Evolutionary conservation across 192 early-diverging fungal genomes (phyloP).

Genomic region (Gamsiella multidivaricata): DNA sequence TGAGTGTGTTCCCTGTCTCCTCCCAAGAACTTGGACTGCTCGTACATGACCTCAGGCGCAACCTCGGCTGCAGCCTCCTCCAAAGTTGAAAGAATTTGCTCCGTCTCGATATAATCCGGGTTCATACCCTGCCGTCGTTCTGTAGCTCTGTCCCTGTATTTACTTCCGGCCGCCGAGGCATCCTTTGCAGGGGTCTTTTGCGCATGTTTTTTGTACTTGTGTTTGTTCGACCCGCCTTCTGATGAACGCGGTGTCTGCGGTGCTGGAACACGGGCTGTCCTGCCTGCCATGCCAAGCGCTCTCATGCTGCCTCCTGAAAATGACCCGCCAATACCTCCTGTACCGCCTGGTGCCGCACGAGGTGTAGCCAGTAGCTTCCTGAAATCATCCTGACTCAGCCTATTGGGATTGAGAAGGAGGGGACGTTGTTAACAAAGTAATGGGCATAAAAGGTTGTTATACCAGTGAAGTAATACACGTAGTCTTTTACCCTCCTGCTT

Average conservation of each 20-base stretch:
- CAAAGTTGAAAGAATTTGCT: constrained; percentile 63
- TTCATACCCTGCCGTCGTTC: constrained; percentile 83
- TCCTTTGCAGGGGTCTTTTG: constrained; percentile 45
- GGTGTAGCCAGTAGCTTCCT: constrained; percentile 81
- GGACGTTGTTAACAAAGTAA: too few relatives aligned
- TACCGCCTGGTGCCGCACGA: constrained; percentile 53
- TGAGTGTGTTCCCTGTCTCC: constrained; percentile 90
- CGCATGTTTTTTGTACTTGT: constrained; percentile 31
- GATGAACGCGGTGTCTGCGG: constrained; percentile 31
- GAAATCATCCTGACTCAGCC: constrained; percentile 84
- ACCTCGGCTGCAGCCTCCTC: constrained; percentile 57
- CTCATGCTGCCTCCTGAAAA: constrained; percentile 60
- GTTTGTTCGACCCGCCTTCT: constrained; percentile 21
- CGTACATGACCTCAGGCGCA: constrained; percentile 63
- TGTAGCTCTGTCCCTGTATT: constrained; percentile 93
- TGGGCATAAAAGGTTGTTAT: too few relatives aligned
- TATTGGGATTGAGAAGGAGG: constrained; percentile 11
- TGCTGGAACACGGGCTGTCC: constrained; percentile 21
- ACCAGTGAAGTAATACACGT: too few relatives aligned
- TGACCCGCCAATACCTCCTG: constrained; percentile 44
- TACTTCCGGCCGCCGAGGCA: constrained; percentile 22
- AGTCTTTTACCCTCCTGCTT: constrained; percentile 24
- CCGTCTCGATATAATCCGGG: constrained; percentile 72
- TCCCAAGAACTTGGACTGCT: constrained; percentile 91
- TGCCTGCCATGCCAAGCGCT: constrained; percentile 58